A percentile compares a stretch with the other conserved stretches of the same genome.
These are phyloP conservation scores for Blepharisma stoltei DNA, from an alignment of 73 alveolate species.

Conservation along the genomic window DNA sequence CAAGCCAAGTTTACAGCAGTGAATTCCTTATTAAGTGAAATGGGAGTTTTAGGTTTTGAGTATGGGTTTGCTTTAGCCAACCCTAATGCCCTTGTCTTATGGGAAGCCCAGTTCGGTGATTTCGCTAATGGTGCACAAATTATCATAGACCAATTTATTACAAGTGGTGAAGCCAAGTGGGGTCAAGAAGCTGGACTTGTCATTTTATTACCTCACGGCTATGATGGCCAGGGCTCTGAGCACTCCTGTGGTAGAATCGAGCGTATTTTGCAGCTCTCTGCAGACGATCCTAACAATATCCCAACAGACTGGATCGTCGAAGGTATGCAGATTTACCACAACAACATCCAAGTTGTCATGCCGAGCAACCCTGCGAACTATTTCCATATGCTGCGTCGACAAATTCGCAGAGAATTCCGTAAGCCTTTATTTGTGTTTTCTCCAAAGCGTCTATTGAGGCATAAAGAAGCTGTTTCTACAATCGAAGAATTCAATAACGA, in stretches of 20 bases:
- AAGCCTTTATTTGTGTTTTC: conserved; percentile 81
- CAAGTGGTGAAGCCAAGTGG: conserved; percentile 87
- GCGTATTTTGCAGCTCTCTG: conserved; percentile 68
- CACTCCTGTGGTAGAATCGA: conserved; percentile 88
- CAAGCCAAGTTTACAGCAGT: conserved; percentile 42
- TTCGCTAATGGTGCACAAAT: conserved; percentile 82
- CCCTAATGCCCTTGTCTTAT: conserved; percentile 75
- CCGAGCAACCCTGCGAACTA: conserved; percentile 77
- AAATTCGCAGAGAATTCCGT: conserved; percentile 81
- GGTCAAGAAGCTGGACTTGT: conserved; percentile 67
- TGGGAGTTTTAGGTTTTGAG: conserved; percentile 77
- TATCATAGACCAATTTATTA: conserved; percentile 67
- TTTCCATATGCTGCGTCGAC: conserved; percentile 81
- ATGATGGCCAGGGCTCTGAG: conserved; percentile 89
- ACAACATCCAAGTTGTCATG: conserved; percentile 65
- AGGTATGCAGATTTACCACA: conserved; percentile 35
- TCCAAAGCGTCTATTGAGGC: conserved; percentile 85
- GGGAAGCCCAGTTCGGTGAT: conserved; percentile 92
- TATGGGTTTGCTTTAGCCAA: conserved; percentile 78
- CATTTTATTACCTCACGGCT: conserved; percentile 81
- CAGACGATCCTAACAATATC: conserved; percentile 66
- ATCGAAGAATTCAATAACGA: conserved; percentile 47
- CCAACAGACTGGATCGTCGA: conserved; percentile 40
- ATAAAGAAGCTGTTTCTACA: conserved; percentile 40
- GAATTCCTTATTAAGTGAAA: conserved; percentile 57